Evolutionary conservation across 805 yeast species (phyloP).

Genomic region (Saturnispora serradocipensis): DNA sequence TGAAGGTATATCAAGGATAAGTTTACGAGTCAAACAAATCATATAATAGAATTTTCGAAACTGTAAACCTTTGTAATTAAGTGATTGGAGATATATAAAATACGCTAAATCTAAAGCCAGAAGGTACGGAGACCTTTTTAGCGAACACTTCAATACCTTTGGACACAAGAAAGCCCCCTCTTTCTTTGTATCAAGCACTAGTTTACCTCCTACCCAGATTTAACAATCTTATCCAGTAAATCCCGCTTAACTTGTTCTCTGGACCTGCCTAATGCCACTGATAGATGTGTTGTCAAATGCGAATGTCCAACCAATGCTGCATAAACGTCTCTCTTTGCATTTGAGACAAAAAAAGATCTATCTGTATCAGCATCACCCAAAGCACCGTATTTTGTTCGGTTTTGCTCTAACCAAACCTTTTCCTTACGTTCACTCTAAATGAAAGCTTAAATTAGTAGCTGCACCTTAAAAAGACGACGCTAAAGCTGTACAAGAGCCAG

Average conservation of each 20-base stretch:
- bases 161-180: background rate
- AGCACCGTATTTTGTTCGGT: slow-evolving; percentile 59
- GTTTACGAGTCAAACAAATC: too few relatives aligned
- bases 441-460: slow-evolving; percentile 1
- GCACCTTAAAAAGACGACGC: background rate
- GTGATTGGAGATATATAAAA: too few relatives aligned
- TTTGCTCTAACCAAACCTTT: slow-evolving; percentile 43
- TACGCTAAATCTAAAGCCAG: background rate
- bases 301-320: slow-evolving; percentile 55
- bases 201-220: slow-evolving; percentile 15
- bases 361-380: slow-evolving; percentile 69
- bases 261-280: slow-evolving; percentile 31
- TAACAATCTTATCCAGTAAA: slow-evolving; percentile 33
- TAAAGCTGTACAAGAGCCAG: background rate
- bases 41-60: too few relatives aligned
- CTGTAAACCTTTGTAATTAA: too few relatives aligned
- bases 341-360: slow-evolving; percentile 58
- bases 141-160: too few relatives aligned
- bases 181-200: background rate
- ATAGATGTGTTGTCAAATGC: slow-evolving; percentile 41
- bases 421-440: slow-evolving; percentile 58
- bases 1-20: too few relatives aligned
- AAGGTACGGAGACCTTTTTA: background rate
- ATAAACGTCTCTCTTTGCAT: slow-evolving; percentile 58
- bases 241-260: slow-evolving; percentile 21